Percentiles rank a stretch among this genome's conserved stretches.
phyloP scores from a whole-genome alignment of 176 grass and related monocot genomes.

The Microstegium vimineum region DNA sequence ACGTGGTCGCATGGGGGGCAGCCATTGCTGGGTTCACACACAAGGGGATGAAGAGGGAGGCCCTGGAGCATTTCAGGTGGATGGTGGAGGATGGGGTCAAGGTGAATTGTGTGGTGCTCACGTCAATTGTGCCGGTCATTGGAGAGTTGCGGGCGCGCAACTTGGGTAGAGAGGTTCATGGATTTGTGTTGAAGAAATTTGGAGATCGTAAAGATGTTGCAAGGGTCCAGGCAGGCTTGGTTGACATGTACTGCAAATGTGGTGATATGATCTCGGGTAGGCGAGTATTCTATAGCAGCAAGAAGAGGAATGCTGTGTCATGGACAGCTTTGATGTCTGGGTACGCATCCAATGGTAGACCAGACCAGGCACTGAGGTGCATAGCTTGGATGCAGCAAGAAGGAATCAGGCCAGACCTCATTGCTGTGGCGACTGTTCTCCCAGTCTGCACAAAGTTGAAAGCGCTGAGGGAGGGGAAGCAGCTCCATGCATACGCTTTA shows the following conservation, averaged over 20 bases:
- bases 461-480: constrained; percentile 57
- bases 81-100: constrained; percentile 60
- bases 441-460: constrained; percentile 77
- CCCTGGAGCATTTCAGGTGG: constrained; percentile 70
- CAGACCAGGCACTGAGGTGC: constrained; percentile 71
- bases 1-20: constrained; percentile 73
- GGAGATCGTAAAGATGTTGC: constrained; percentile 42
- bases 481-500: constrained; percentile 74
- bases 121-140: constrained; percentile 59
- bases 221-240: constrained; percentile 63
- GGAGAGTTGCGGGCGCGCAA: constrained; percentile 44
- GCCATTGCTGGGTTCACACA: constrained; percentile 70
- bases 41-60: constrained; percentile 77
- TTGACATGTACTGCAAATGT: constrained; percentile 96
- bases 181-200: constrained; percentile 67
- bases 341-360: constrained; percentile 74
- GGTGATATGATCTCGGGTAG: constrained; percentile 71
- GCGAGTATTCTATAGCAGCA: constrained; percentile 67
- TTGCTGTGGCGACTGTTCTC: constrained; percentile 67
- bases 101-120: constrained; percentile 79
- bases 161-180: constrained; percentile 86
- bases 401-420: constrained; percentile 66
- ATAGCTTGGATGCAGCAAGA: constrained; percentile 94
- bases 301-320: constrained; percentile 65
- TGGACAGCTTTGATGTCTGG: constrained; percentile 91